phyloP scores from a whole-genome alignment of 2,329 filamentous ascomycete genomes.

The Xylariaceae sp. region DNA sequence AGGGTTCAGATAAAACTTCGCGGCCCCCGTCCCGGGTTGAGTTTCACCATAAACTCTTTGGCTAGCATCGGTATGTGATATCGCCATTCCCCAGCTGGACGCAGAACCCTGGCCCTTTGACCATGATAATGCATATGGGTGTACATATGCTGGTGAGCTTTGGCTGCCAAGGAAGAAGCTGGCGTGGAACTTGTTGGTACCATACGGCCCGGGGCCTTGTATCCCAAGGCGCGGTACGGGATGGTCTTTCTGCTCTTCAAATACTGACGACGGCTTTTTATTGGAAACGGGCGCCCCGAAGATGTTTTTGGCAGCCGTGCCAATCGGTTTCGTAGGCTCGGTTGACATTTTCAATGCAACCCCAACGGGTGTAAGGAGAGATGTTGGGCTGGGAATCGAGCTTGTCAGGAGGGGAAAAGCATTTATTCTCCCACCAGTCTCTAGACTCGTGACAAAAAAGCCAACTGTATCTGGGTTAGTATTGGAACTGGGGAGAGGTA shows the following conservation, averaged over 20 bases:
- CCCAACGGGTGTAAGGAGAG: constrained; percentile 27
- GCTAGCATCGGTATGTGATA: constrained; percentile 65
- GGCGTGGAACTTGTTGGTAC: constrained; percentile 76
- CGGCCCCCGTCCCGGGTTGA: constrained; percentile 50
- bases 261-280: constrained; percentile 43
- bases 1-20: constrained; percentile 72
- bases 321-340: constrained; percentile 25
- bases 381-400: constrained; percentile 35
- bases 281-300: constrained; percentile 52
- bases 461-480: constrained; percentile 32
- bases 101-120: constrained; percentile 56
- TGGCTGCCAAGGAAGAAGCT: constrained; percentile 77
- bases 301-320: constrained; percentile 39
- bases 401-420: constrained; percentile 28
- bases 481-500: constrained; percentile 29
- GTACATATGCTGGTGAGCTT: constrained; percentile 62
- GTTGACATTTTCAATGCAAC: constrained; percentile 16
- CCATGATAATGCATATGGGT: constrained; percentile 69
- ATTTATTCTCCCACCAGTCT: constrained; percentile 25
- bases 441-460: constrained; percentile 30
- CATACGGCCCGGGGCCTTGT: constrained; percentile 44
- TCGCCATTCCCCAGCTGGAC: constrained; percentile 68
- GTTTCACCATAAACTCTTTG: constrained; percentile 63
- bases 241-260: constrained; percentile 48
- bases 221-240: constrained; percentile 53